Base-by-base conservation (phyloP, 768 basidiomycete genomes). In the Calocybe gangraenosa region DNA sequence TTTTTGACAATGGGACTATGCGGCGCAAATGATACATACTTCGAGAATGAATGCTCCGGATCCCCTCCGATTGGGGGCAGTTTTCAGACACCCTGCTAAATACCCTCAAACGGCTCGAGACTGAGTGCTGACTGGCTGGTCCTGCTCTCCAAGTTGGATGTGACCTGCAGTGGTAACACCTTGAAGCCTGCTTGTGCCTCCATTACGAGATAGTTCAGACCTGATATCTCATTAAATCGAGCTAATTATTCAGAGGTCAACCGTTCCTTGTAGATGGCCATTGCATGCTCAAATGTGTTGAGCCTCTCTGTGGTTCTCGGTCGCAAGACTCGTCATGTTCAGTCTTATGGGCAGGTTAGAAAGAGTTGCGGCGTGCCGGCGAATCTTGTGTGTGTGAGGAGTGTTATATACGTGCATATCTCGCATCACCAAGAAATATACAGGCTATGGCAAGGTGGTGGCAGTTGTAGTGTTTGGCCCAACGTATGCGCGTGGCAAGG, bases 211-310 rank as follows among this genome's bases (percentile, higher is more conserved):
- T 40, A 38, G 19, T 17, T 17, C n/a, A 46, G 23, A n/a, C 7
- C 40, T 7, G 39, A 40, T n/a, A 39, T 38, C 34, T 38, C 15
- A 15, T 46, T 38, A 3, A 46, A 25, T 3, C 31, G 38, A 9
- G 38, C 21, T 2, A 38, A 39, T 28, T 46, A 37, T 40, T 40
- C 34, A 5, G 38, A 38, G 7, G 38, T 46, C 7, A 46, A 32
- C 30, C 35, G 38, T 40, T 46, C 39, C 3, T 20, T 40, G 32
- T 40, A 46, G 1, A 33, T 40, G 21, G 33, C 40, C 17, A 38
- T 40, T n/a, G 45, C 45, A n/a, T 33, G 45, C 13, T 34, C 38
- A 19, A 34, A 46, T 3, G 45, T 33, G 23, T n/a, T 46, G 21
- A 17, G 45, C 44, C 7, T 28, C 11, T n/a, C n/a, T n/a, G n/a